Evolutionary conservation across 2,329 filamentous ascomycete genomes (phyloP).

Genomic region (Amauroascus verrucosus): DNA sequence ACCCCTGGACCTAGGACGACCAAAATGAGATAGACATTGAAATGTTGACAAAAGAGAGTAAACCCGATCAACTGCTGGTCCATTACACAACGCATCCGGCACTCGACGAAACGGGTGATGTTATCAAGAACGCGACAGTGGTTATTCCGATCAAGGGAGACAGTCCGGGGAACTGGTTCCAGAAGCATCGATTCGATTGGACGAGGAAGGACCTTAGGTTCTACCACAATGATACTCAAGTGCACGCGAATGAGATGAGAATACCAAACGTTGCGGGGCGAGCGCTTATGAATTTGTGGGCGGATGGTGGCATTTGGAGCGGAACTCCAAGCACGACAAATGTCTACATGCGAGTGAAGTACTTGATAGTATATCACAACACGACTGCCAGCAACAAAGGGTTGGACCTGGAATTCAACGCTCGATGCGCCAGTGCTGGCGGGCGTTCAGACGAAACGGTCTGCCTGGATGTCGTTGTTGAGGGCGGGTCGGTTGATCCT

Average conservation of each 20-base stretch:
- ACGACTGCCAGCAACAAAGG: constrained; percentile 18
- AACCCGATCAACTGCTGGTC: constrained; percentile 19
- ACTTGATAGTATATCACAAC: constrained; percentile 23
- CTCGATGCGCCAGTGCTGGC: constrained; percentile 18
- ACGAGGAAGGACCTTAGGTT: constrained; percentile 18
- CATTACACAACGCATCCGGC: constrained; percentile 25
- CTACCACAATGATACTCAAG: constrained; percentile 20
- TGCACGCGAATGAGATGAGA: constrained; percentile 17
- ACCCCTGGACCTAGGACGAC: constrained; percentile 19
- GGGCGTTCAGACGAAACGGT: constrained; percentile 19
- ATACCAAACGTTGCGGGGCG: constrained; percentile 19
- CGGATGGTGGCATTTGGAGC: constrained; percentile 24
- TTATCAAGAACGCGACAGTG: constrained; percentile 20
- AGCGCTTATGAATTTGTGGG: constrained; percentile 25
- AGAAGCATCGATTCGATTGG: constrained; percentile 25
- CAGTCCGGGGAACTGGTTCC: constrained; percentile 15
- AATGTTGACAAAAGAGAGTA: constrained; percentile 21
- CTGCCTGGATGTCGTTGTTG: constrained; percentile 16
- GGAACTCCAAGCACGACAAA: constrained; percentile 22
- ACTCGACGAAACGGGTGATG: constrained; percentile 15
- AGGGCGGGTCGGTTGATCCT: constrained; percentile 14
- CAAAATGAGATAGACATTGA: constrained; percentile 24
- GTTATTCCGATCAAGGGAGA: constrained; percentile 18
- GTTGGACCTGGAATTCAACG: constrained; percentile 14
- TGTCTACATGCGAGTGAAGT: constrained; percentile 20